Conservation (phyloP, 169 alveolate genomes). For the Cystoisospora suis region DNA sequence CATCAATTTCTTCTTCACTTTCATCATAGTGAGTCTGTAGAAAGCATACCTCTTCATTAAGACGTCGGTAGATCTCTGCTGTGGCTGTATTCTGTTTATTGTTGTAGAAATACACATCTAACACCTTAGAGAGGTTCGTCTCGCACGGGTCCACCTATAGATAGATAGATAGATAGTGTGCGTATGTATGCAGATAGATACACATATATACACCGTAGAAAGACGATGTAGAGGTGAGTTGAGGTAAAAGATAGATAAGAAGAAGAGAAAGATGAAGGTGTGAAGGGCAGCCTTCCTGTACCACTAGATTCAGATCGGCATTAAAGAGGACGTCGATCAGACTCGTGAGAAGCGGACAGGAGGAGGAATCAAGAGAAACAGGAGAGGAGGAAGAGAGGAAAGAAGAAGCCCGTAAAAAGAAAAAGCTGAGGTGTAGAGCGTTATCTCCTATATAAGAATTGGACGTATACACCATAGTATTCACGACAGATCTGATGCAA, state of each 20-base stretch:
- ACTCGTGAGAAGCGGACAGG: too few relatives aligned
- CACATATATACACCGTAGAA: background rate
- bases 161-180: background rate
- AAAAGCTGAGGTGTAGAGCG: too few relatives aligned
- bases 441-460: too few relatives aligned
- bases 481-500: too few relatives aligned
- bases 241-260: too few relatives aligned
- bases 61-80: conserved; percentile 76
- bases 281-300: background rate
- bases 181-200: background rate
- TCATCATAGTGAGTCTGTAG: too few relatives aligned
- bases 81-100: conserved; percentile 77
- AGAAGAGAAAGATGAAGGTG: background rate
- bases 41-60: conserved; percentile 53
- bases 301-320: background rate
- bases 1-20: too few relatives aligned
- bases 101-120: conserved; percentile 76
- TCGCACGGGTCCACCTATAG: conserved; percentile 73
- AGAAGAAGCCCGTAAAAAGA: background rate
- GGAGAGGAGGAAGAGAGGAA: too few relatives aligned
- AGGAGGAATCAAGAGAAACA: too few relatives aligned
- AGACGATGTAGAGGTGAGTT: background rate
- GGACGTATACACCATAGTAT: too few relatives aligned
- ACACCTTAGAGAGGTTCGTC: conserved; percentile 69
- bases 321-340: background rate